Percentiles rank a stretch among this genome's conserved stretches.
These are phyloP conservation scores for Solanum sejunctum DNA, from an alignment of 257 asterid species.

Conservation along the genomic window DNA sequence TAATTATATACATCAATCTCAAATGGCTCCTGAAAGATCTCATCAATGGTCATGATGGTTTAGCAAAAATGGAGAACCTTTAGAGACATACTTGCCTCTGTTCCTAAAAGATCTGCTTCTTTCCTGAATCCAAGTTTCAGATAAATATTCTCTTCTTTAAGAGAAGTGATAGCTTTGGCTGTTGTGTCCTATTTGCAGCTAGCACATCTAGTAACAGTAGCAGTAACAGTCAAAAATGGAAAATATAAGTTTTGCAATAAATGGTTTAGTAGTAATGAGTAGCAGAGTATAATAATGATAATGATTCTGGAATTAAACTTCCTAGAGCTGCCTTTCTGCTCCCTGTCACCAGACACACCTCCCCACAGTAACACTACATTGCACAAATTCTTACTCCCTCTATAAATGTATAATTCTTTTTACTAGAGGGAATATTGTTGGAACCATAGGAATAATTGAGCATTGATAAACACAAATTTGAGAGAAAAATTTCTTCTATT, in stretches of 20 bases:
- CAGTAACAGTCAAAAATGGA: background rate
- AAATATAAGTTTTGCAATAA: background rate
- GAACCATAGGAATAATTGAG: too few species aligned
- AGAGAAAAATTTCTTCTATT: too few species aligned
- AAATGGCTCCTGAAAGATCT: background rate
- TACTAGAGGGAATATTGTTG: too few species aligned
- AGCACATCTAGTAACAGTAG: background rate
- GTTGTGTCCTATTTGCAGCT: background rate
- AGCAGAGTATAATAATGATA: background rate
- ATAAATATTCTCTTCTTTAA: background rate
- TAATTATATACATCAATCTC: too few species aligned
- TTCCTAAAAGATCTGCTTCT: background rate
- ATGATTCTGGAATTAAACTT: background rate
- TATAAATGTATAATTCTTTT: too few species aligned
- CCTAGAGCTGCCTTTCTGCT: background rate
- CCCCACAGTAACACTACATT: background rate
- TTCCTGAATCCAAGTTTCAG: background rate
- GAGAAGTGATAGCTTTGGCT: background rate
- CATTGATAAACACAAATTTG: too few species aligned
- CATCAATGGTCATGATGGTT: background rate
- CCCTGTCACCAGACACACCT: background rate
- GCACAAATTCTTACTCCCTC: too few species aligned
- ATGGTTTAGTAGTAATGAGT: background rate
- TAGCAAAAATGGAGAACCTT: background rate
- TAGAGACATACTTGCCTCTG: background rate